Evolutionary conservation across 2,329 filamentous ascomycete genomes (phyloP).

Genomic region (Xylariaceae sp.): DNA sequence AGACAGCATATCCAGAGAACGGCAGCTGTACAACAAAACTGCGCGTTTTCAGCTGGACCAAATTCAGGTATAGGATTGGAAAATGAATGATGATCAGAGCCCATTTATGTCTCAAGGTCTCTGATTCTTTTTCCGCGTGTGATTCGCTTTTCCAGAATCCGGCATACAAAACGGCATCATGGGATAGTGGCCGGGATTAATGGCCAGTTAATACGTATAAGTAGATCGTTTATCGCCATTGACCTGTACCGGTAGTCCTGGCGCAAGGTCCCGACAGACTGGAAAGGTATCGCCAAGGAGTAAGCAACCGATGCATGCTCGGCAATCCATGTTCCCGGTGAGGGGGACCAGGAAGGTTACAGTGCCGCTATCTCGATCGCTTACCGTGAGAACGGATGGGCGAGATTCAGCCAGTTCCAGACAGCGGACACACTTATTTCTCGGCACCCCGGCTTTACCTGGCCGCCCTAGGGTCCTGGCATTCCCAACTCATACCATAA

Average conservation of each 20-base stretch:
- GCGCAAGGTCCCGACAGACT: neutral
- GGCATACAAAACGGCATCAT: neutral
- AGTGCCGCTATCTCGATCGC: slow-evolving; percentile 19
- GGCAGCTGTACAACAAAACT: no score
- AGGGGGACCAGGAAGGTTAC: neutral
- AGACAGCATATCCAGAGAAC: no score
- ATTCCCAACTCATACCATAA: slow-evolving; percentile 2
- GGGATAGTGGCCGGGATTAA: no score
- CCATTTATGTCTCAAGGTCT: neutral
- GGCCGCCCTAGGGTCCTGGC: neutral
- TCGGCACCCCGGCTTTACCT: slow-evolving; percentile 3
- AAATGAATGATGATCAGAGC: no score
- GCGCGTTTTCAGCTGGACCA: no score
- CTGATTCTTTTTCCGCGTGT: neutral
- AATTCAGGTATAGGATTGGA: no score
- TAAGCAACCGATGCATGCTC: slow-evolving; percentile 1
- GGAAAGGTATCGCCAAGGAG: no score
- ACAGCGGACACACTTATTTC: neutral
- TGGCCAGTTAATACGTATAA: no score
- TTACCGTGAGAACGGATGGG: slow-evolving; percentile 15
- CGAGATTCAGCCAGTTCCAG: slow-evolving; percentile 3
- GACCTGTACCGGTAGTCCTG: no score
- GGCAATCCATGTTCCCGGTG: slow-evolving; percentile 4
- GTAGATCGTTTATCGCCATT: no score
- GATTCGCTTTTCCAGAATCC: neutral